These are phyloP conservation scores for Amanita rimosa DNA, from an alignment of 768 basidiomycete genomes.

Conservation along the genomic window DNA sequence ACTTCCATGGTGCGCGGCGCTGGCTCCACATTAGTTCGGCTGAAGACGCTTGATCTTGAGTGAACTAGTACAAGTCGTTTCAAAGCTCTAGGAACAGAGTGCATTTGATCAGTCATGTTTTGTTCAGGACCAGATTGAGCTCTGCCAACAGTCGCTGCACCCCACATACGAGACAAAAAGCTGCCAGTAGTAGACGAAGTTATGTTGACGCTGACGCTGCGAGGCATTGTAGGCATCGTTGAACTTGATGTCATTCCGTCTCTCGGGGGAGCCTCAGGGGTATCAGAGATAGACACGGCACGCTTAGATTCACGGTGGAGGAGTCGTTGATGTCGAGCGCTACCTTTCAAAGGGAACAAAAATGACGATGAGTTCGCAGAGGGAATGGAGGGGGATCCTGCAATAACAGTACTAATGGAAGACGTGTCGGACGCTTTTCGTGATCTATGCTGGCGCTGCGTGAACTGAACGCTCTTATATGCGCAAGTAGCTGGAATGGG, in stretches of 20 bases:
- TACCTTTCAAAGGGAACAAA: slow-evolving; percentile 5
- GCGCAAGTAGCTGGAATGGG: slow-evolving; percentile 25
- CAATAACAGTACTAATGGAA: slow-evolving; percentile 36
- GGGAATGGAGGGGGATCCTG: slow-evolving; percentile 15
- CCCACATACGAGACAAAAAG: slow-evolving; percentile 7
- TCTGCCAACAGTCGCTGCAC: slow-evolving; percentile 1
- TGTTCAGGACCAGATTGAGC: slow-evolving; percentile 1
- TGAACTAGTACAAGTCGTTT: slow-evolving; percentile 7
- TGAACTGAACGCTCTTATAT: slow-evolving; percentile 11
- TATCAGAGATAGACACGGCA: background rate
- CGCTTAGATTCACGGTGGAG: slow-evolving; percentile 6
- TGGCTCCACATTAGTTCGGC: background rate
- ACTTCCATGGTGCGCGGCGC: background rate
- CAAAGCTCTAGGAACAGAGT: slow-evolving; percentile 1
- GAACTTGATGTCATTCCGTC: background rate
- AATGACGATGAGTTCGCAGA: slow-evolving; percentile 3
- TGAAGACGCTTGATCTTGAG: slow-evolving; percentile 6
- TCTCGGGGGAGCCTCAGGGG: background rate
- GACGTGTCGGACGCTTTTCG: slow-evolving; percentile 42
- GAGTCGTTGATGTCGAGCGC: background rate
- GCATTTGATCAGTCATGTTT: background rate
- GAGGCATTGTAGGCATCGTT: slow-evolving; percentile 5
- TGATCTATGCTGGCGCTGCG: slow-evolving; percentile 16
- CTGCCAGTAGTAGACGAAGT: background rate
- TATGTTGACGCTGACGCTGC: slow-evolving; percentile 3